Evolutionary conservation across 371 early-diverging fungal genomes (phyloP), one percentile per base, ranked within the genome.

Genomic region (Dichotomocladium elegans): DNA sequence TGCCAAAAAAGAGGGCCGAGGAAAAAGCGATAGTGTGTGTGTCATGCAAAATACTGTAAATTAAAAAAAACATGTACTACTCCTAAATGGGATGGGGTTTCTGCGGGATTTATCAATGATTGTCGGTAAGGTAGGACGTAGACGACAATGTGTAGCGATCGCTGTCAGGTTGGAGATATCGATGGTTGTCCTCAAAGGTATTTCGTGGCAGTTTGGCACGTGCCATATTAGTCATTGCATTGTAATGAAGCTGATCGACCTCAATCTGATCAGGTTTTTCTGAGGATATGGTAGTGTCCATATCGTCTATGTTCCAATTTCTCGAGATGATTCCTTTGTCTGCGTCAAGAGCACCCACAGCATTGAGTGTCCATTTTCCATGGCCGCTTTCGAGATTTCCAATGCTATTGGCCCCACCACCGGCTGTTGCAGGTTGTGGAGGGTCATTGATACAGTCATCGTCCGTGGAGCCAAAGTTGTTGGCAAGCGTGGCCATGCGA

Each of bases 221-320:
- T 11, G 47, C 62, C 22, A 41, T 25, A 14, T 34, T 57, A 6
- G 63, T 58, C 30, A 61, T 55, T n/a, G 66, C 63, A 47, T 66
- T 66, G 51, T 70, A 70, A n/a, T 55, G 47, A 26, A 46, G 19
- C 29, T 56, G 61, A 6, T 70, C 70, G 30, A 66, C 47, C 34
- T 70, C 70, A 15, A 63, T 41, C 34, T 50, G 40, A 6, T 30
- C 4, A 19, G n/a, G n/a, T n/a, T n/a, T n/a, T n/a, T n/a, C n/a
- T n/a, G n/a, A n/a, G n/a, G n/a, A n/a, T n/a, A n/a, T n/a, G n/a
- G n/a, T n/a, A n/a, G n/a, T n/a, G n/a, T n/a, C n/a, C n/a, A n/a
- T n/a, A n/a, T n/a, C n/a, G n/a, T n/a, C n/a, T n/a, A n/a, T n/a
- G n/a, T n/a, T n/a, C n/a, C n/a, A n/a, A n/a, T n/a, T n/a, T n/a